Evolutionary conservation across 805 yeast species (phyloP), one percentile per base, ranked within the genome.

Genomic region (Brettanomyces bruxellensis): DNA sequence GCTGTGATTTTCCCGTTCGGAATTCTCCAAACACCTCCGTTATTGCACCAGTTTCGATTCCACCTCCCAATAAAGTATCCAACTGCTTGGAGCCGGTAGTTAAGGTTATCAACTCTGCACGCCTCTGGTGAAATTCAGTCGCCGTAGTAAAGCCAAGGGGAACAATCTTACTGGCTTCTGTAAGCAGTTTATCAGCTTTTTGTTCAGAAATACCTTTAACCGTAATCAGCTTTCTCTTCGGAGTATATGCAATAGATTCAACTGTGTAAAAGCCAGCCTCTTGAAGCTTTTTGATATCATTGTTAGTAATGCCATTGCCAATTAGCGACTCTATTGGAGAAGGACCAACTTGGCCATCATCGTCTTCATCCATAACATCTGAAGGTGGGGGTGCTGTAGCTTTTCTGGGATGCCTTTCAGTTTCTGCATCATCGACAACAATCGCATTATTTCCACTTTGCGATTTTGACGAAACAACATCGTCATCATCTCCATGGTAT

Each of bases 91-190:
- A 89, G 1, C 99, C 99, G 0, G 99, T 91, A 1, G 98, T 90
- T 46, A 93, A 70, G 58, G 96, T 86, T 47, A 93, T 89, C 66
- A 93, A 76, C 61, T 89, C 96, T 4, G 91, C 80, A 56, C 98
- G 75, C 57, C 96, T 76, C 56, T 82, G 79, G 63, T 89, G 96
- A 62, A 87, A 88, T 62, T 89, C 97, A 1, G 95, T 83, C 3
- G 98, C 99, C 0, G 98, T 91, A 23, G 96, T 91, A 69, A 93
- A 93, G 0, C 99, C 99, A 82, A 93, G 78, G 6, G 96, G 96
- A 3, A 91, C 97, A 42, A 81, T 68, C 56, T 85, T 81, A 37
- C 91, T 76, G 0, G 98, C 96, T 56, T 87, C 96, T 39, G 73
- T 73, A 44, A 90, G 69, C 44, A 93, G 69, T 54, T 81, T 80